Conservation (phyloP, 1,284 basidiomycete genomes). For the Leccinum cinnamomeum region DNA sequence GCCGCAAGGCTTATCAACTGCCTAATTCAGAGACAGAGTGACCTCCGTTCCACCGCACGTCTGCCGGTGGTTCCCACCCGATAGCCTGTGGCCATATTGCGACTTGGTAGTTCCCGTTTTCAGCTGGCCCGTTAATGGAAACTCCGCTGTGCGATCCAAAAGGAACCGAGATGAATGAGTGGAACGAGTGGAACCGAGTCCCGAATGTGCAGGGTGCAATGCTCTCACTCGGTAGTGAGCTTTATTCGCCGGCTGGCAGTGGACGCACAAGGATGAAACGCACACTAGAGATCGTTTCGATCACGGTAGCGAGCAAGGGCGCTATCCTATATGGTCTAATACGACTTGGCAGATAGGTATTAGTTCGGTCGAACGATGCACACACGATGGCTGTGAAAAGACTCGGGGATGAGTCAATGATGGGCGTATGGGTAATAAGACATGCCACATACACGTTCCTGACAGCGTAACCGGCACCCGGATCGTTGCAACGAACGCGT, state of each 20-base stretch:
- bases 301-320: not conserved
- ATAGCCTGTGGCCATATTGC: not conserved
- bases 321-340: not conserved
- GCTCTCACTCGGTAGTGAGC: not conserved
- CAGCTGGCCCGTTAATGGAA: not conserved
- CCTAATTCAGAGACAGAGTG: not conserved
- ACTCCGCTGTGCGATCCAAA: not conserved
- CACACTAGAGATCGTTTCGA: not conserved
- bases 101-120: not conserved
- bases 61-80: not conserved
- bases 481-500: conserved; percentile 7
- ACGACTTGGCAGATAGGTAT: not conserved
- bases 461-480: not conserved
- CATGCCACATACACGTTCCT: conserved; percentile 16
- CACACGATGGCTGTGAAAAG: not conserved
- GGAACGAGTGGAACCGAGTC: not conserved
- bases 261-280: not conserved
- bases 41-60: not conserved
- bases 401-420: not conserved
- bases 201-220: not conserved
- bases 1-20: not conserved
- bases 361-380: conserved; percentile 5
- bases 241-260: not conserved
- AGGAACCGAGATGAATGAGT: not conserved
- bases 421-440: conserved; percentile 16